phyloP scores from a whole-genome alignment of 2,329 filamentous ascomycete genomes.

The Monosporascus sp. region DNA sequence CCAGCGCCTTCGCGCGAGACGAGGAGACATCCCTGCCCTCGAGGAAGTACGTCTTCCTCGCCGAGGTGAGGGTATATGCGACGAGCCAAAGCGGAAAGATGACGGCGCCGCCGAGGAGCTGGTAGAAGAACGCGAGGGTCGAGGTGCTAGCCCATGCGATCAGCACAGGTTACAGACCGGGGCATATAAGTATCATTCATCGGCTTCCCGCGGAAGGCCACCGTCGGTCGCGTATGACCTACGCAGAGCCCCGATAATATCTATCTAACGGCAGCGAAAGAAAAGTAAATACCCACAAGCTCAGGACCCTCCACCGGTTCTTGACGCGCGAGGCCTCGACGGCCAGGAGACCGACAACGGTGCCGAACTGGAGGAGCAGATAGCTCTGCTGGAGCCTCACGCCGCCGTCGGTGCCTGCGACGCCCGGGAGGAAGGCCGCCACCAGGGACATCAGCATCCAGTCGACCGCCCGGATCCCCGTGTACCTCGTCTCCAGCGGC shows the following conservation, averaged over 20 bases:
- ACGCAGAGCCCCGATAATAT: no score
- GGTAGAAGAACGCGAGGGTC: constrained; percentile 2
- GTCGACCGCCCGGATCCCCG: background rate
- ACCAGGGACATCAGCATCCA: background rate
- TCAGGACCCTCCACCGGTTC: constrained; percentile 1
- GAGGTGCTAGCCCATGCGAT: background rate
- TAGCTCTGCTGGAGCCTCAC: constrained; percentile 4
- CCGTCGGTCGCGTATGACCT: no score
- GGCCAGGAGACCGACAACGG: constrained; percentile 1
- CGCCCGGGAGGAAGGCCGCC: background rate
- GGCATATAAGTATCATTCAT: background rate
- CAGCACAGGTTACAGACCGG: background rate
- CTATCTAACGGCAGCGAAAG: no score
- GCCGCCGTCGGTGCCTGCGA: background rate
- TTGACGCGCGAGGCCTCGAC: constrained; percentile 1
- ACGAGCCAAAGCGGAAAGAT: constrained; percentile 2
- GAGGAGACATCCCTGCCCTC: background rate
- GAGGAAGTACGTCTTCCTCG: background rate
- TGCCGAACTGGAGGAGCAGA: constrained; percentile 4
- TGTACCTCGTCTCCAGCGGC: background rate
- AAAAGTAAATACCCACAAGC: background rate
- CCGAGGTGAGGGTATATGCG: background rate
- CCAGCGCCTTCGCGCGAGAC: background rate
- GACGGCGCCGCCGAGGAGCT: constrained; percentile 2
- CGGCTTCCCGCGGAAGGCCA: no score